These are phyloP conservation scores for Cytospora chrysosperma DNA, from an alignment of 2,329 filamentous ascomycete species.

Conservation along the genomic window DNA sequence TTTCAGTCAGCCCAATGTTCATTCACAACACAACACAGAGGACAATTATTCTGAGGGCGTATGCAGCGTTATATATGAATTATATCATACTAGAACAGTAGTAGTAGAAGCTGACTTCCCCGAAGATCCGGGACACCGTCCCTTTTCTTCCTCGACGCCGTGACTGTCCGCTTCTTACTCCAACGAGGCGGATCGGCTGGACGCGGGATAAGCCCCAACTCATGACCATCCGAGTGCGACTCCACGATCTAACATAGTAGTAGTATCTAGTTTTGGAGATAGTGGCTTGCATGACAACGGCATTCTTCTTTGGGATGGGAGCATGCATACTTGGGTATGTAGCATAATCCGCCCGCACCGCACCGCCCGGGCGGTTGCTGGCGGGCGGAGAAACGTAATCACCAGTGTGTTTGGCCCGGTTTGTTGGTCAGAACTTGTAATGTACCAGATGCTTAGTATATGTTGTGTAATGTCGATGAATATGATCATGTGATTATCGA, in stretches of 20 bases:
- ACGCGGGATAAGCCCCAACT: conserved; percentile 21
- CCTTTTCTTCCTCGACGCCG: conserved; percentile 14
- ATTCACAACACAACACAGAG: background rate
- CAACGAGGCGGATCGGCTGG: conserved; percentile 20
- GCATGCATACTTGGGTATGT: background rate
- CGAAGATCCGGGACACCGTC: background rate
- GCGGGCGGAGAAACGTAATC: background rate
- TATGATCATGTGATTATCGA: background rate
- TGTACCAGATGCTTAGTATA: background rate
- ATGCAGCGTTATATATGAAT: background rate
- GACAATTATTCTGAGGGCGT: background rate
- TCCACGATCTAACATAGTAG: background rate
- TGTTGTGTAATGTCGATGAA: background rate
- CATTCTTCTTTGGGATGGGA: background rate
- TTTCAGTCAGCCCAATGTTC: background rate
- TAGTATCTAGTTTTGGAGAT: background rate
- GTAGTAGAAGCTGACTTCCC: background rate
- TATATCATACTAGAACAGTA: background rate
- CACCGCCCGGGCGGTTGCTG: too few relatives aligned
- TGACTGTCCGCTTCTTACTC: background rate
- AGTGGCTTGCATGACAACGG: background rate
- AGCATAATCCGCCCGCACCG: too few relatives aligned
- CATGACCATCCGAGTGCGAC: background rate
- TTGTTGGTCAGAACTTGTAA: too few relatives aligned
- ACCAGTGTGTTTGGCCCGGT: background rate